A percentile compares a stretch with the other conserved stretches of the same genome.
Conservation (phyloP, 768 basidiomycete species). For the Pisolithus sp. region DNA sequence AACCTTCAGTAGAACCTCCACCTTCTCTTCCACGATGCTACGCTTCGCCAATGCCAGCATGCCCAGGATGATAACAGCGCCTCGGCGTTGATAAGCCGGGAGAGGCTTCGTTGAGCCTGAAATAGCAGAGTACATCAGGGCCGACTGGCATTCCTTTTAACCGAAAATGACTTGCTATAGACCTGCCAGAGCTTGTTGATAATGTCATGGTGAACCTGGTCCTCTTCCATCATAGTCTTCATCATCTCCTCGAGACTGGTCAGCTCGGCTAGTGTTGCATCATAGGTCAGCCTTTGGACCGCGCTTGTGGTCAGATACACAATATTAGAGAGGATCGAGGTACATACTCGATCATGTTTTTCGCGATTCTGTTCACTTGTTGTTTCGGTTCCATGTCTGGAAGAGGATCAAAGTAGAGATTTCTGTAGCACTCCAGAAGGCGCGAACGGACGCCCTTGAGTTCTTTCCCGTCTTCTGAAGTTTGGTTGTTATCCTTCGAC, state of each 20-base stretch:
- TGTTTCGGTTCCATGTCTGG: conserved; percentile 71
- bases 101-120: conserved; percentile 69
- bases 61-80: conserved; percentile 92
- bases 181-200: conserved; percentile 93
- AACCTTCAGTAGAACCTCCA: conserved; percentile 79
- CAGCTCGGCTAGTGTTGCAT: conserved; percentile 88
- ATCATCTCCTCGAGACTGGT: conserved; percentile 97
- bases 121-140: background rate
- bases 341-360: conserved; percentile 92
- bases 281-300: conserved; percentile 69
- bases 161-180: conserved; percentile 58
- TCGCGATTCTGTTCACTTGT: conserved; percentile 87
- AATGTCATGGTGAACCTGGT: conserved; percentile 76
- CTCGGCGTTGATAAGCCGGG: conserved; percentile 81
- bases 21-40: conserved; percentile 72
- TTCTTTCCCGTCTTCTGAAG: conserved; percentile 73
- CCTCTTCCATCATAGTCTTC: conserved; percentile 91
- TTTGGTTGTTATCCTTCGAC: conserved; percentile 84
- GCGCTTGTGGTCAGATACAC: background rate
- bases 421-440: conserved; percentile 83
- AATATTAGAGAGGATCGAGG: background rate
- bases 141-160: background rate
- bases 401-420: conserved; percentile 81
- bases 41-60: conserved; percentile 88
- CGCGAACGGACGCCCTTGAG: conserved; percentile 83